Conservation (phyloP, 768 basidiomycete species). For the Lactarius hengduanensis region DNA sequence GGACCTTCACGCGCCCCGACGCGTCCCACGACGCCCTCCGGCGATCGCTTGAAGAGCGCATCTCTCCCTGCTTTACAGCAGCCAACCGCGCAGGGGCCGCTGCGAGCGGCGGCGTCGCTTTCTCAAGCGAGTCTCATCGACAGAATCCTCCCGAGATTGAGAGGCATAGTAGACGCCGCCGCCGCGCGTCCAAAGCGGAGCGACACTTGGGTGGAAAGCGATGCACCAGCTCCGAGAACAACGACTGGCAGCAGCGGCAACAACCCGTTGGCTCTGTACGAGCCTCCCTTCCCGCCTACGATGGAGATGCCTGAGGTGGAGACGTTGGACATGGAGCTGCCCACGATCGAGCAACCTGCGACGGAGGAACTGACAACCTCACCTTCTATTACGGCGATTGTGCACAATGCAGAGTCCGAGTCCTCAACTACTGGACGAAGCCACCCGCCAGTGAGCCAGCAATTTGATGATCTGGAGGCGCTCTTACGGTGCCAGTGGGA, state of each 20-base stretch:
- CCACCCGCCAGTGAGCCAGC: not conserved
- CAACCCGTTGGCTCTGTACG: conserved; percentile 1
- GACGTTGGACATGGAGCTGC: not conserved
- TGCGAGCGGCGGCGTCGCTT: not conserved
- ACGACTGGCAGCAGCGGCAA: not conserved
- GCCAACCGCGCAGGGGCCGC: not conserved
- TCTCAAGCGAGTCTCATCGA: conserved; percentile 1
- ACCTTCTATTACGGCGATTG: not conserved
- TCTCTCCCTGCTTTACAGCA: not conserved
- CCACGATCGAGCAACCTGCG: not conserved
- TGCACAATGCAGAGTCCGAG: not conserved
- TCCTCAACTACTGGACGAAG: not conserved
- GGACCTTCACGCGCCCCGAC: not conserved
- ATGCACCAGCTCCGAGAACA: not conserved
- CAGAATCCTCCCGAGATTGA: conserved; percentile 4
- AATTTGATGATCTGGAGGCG: not conserved
- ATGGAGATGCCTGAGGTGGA: not conserved
- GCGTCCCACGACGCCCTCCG: not conserved
- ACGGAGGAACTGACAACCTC: not conserved
- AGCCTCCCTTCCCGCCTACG: not conserved
- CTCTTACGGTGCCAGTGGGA: not conserved
- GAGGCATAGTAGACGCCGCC: not conserved
- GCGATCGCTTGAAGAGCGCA: not conserved
- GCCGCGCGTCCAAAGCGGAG: conserved; percentile 1
- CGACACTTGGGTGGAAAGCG: conserved; percentile 4